A percentile compares a stretch with the other conserved stretches of the same genome.
Conservation (phyloP, 73 alveolate species). For the Paramecium bursaria region DNA sequence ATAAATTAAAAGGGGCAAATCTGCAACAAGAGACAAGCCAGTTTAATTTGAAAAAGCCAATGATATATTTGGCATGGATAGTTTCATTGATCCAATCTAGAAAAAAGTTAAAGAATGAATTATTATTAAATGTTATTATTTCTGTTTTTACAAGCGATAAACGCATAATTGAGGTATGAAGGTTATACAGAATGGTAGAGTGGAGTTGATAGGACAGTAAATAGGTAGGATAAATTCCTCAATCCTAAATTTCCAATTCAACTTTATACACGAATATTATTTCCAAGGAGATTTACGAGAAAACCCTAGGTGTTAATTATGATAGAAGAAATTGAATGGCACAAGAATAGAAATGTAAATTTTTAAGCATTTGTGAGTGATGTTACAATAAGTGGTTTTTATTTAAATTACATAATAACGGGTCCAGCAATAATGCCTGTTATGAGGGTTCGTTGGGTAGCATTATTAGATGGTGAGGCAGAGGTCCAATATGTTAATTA, state of each 20-base stretch:
- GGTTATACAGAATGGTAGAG: constrained; percentile 43
- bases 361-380: constrained; percentile 38
- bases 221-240: background rate
- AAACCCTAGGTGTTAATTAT: constrained; percentile 40
- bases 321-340: constrained; percentile 60
- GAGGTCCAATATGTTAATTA: constrained; percentile 60
- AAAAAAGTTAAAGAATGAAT: constrained; percentile 33
- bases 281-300: constrained; percentile 33
- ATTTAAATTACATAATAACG: constrained; percentile 13
- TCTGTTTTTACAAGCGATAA: no score
- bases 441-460: constrained; percentile 47
- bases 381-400: constrained; percentile 42
- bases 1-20: background rate
- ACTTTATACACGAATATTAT: background rate
- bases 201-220: constrained; percentile 21
- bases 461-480: constrained; percentile 47
- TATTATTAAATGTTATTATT: no score
- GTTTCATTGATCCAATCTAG: constrained; percentile 14
- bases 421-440: constrained; percentile 55
- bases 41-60: constrained; percentile 17
- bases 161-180: constrained; percentile 35
- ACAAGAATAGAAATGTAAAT: constrained; percentile 51
- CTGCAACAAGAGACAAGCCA: background rate
- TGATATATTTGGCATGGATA: constrained; percentile 31
- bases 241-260: constrained; percentile 7